Percentiles rank a stretch among this genome's conserved stretches.
These are phyloP conservation scores for Cystobasidium pallidum DNA, from an alignment of 1,284 basidiomycete species.

Conservation along the genomic window DNA sequence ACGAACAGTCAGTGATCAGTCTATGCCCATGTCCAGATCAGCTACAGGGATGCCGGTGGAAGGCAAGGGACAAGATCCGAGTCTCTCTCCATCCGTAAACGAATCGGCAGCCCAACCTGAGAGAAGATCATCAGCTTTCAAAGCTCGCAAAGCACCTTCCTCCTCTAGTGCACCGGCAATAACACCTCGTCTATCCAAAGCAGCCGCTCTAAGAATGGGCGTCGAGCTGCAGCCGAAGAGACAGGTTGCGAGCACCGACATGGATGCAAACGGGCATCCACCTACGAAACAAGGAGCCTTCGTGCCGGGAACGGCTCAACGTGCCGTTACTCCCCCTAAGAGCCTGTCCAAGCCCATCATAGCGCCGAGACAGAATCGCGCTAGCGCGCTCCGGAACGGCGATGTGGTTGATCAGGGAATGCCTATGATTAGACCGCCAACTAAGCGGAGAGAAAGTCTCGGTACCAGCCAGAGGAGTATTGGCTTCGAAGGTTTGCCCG, in stretches of 20 bases:
- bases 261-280: slow-evolving; percentile 11
- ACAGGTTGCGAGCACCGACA: slow-evolving; percentile 15
- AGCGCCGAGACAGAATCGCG: slow-evolving; percentile 71
- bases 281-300: not conserved
- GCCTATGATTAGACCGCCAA: slow-evolving; percentile 14
- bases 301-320: not conserved
- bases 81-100: not conserved
- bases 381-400: slow-evolving; percentile 65
- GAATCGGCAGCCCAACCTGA: not conserved
- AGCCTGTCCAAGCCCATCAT: slow-evolving; percentile 63
- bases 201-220: slow-evolving; percentile 69
- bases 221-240: slow-evolving; percentile 48
- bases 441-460: slow-evolving; percentile 25
- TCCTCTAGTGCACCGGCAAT: slow-evolving; percentile 68
- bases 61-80: too few relatives aligned
- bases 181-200: slow-evolving; percentile 73
- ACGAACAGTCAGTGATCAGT: slow-evolving; percentile 40
- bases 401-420: not conserved
- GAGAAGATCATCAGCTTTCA: slow-evolving; percentile 60
- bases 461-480: slow-evolving; percentile 52
- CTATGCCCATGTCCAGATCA: not conserved
- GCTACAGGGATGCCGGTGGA: not conserved
- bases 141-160: slow-evolving; percentile 70
- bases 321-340: slow-evolving; percentile 44
- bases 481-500: slow-evolving; percentile 27